phyloP scores from a whole-genome alignment of 768 basidiomycete genomes.

The Collybia sp. region DNA sequence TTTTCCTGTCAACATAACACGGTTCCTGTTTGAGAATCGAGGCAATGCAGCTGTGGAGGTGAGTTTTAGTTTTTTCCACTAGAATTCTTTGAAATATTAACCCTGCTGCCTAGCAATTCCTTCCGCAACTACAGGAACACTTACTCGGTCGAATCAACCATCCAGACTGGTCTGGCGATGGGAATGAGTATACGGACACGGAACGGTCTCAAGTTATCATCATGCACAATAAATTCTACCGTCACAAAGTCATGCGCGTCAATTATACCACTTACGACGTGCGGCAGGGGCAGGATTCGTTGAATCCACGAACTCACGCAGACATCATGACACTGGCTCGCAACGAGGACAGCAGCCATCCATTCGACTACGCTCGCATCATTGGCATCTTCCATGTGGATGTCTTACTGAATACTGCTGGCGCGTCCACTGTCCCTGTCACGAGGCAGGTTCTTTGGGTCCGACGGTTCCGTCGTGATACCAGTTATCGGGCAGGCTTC shows the following conservation, averaged over 20 bases:
- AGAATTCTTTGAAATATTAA: neutral
- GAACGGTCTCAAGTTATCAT: neutral
- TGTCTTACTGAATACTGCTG: neutral
- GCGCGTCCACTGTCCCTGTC: neutral
- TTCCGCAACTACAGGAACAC: constrained; percentile 2
- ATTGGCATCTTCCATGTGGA: neutral
- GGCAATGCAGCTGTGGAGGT: neutral
- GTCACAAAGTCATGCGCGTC: neutral
- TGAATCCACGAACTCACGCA: neutral
- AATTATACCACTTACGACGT: neutral
- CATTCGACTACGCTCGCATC: neutral
- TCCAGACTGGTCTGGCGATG: neutral
- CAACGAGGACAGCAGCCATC: neutral
- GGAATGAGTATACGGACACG: neutral
- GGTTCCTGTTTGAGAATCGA: neutral
- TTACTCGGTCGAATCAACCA: neutral
- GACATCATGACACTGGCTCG: neutral
- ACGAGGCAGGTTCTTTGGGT: neutral
- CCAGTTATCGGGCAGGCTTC: neutral
- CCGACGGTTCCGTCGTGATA: neutral
- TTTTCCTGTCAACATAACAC: neutral
- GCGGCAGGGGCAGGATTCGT: neutral
- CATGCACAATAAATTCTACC: neutral
- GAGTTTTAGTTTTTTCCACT: neutral
- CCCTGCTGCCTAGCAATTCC: neutral